phyloP scores from a whole-genome alignment of 768 basidiomycete genomes.

The Vararia minispora region DNA sequence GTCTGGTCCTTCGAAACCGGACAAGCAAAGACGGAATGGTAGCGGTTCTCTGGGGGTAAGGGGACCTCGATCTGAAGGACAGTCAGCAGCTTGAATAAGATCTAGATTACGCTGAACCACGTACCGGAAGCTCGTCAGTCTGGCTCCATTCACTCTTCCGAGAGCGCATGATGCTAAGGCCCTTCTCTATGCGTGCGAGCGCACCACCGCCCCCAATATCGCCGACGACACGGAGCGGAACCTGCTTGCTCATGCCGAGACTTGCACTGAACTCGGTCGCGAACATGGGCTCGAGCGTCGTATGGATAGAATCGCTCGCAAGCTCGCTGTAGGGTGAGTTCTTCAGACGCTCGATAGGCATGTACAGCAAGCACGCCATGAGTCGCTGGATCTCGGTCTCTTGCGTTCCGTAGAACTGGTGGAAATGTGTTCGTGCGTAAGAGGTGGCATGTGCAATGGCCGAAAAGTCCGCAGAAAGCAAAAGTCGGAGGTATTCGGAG shows the following conservation, averaged over 20 bases:
- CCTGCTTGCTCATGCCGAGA: slow-evolving; percentile 81
- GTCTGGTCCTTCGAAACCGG: slow-evolving; percentile 97
- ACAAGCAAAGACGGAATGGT: slow-evolving; percentile 96
- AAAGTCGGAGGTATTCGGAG: slow-evolving; percentile 76
- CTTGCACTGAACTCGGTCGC: slow-evolving; percentile 83
- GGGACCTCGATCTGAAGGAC: slow-evolving; percentile 81
- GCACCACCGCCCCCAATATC: slow-evolving; percentile 92
- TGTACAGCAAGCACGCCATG: slow-evolving; percentile 55
- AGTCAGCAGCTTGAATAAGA: slow-evolving; percentile 5
- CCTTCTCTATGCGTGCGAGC: slow-evolving; percentile 87
- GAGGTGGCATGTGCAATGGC: slow-evolving; percentile 48
- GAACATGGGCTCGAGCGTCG: slow-evolving; percentile 74
- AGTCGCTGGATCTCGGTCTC: slow-evolving; percentile 57
- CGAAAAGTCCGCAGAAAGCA: slow-evolving; percentile 51
- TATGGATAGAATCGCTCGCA: slow-evolving; percentile 58
- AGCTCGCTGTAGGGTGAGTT: slow-evolving; percentile 68
- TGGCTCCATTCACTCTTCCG: slow-evolving; percentile 89
- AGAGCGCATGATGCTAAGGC: slow-evolving; percentile 86
- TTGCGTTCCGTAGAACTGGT: slow-evolving; percentile 53
- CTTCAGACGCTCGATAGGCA: slow-evolving; percentile 57
- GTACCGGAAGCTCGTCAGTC: slow-evolving; percentile 80
- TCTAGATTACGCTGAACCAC: slow-evolving; percentile 10
- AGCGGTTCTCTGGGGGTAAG: slow-evolving; percentile 73
- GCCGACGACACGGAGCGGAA: slow-evolving; percentile 79
- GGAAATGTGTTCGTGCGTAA: slow-evolving; percentile 63